Base-by-base conservation (phyloP, 495 filamentous ascomycete species). In the Parathielavia hyrcaniae region DNA sequence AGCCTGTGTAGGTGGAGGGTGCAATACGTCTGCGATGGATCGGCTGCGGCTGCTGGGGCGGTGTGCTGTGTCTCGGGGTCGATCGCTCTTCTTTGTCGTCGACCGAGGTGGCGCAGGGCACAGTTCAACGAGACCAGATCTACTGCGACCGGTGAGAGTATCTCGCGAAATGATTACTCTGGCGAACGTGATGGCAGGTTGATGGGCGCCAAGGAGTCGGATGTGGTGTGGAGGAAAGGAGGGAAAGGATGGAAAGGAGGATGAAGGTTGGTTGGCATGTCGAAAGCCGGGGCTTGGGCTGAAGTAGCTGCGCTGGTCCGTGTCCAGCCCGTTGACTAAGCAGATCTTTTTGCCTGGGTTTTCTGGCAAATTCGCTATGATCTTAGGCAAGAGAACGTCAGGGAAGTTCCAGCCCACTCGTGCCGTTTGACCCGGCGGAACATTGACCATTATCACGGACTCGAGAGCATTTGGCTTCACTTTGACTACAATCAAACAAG, bases 21-120 rank as follows among this genome's bases (percentile, higher is more conserved):
- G n/a, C 53, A 53, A 60, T 45, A 38, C 10, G 5, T 30, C 19
- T 13, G 56, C 32, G 30, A 52, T 52, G 48, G 56, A 50, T 30
- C 30, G 41, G 40, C 17, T 8, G 23, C 32, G 19, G 0, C 38
- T 52, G 11, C 22, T 13, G 13, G 2, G 12, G 22, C 35, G 47
- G 1, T 26, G n/a, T n/a, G n/a, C 40, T 7, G n/a, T 38, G 43
- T 49, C 17, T 39, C 22, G 7, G 36, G 19, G 47, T 23, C 23
- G 39, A 12, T 20, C 47, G 53, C 17, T 34, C 23, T 12, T 22
- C 48, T 52, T 52, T 52, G 56, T 58, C 32, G 32, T 35, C 11
- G 40, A 13, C 26, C 19, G 40, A 16, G 2, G 44, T 40, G 53
- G 46, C 55, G 26, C 22, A 38, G 20, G n/a, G 26, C 17, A 11